Conservation (phyloP, 2,329 filamentous ascomycete species). For the Neonectria coccinea region DNA sequence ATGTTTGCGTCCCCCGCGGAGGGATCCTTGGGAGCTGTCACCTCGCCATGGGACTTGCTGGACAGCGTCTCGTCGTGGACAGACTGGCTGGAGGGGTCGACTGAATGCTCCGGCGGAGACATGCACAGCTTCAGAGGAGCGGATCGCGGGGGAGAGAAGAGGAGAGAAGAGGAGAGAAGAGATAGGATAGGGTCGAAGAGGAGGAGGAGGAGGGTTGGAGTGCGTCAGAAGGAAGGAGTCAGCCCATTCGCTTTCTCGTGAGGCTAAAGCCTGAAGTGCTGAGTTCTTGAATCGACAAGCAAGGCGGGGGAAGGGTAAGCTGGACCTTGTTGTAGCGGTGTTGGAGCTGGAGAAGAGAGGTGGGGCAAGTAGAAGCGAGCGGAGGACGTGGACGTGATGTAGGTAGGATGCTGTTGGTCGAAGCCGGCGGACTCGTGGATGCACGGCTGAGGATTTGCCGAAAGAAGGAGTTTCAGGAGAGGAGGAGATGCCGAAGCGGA, state of each 20-base stretch:
- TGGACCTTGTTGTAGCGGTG: slow-evolving; percentile 14
- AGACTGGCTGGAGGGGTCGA: slow-evolving; percentile 44
- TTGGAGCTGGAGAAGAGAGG: slow-evolving; percentile 9
- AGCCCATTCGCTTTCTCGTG: slow-evolving; percentile 41
- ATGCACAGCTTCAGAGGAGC: slow-evolving; percentile 47
- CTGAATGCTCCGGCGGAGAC: slow-evolving; percentile 51
- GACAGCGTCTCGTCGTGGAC: slow-evolving; percentile 46
- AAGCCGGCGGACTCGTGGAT: neutral
- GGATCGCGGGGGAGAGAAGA: neutral
- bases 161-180: neutral
- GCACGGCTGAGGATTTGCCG: neutral
- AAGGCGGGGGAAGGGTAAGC: slow-evolving; percentile 22
- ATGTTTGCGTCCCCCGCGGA: slow-evolving; percentile 29
- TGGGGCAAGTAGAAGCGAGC: slow-evolving; percentile 20
- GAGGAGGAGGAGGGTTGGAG: slow-evolving; percentile 22
- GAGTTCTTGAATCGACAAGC: slow-evolving; percentile 17
- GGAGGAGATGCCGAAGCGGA: neutral
- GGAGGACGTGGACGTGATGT: neutral
- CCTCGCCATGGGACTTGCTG: slow-evolving; percentile 45
- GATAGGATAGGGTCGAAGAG: slow-evolving; percentile 9
- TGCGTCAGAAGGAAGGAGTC: slow-evolving; percentile 31
- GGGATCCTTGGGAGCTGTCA: slow-evolving; percentile 39
- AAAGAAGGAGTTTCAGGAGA: neutral
- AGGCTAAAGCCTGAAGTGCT: slow-evolving; percentile 15
- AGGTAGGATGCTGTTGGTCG: neutral